Evolutionary conservation across 805 yeast species (phyloP).

Genomic region (Ogataea trehalophila): DNA sequence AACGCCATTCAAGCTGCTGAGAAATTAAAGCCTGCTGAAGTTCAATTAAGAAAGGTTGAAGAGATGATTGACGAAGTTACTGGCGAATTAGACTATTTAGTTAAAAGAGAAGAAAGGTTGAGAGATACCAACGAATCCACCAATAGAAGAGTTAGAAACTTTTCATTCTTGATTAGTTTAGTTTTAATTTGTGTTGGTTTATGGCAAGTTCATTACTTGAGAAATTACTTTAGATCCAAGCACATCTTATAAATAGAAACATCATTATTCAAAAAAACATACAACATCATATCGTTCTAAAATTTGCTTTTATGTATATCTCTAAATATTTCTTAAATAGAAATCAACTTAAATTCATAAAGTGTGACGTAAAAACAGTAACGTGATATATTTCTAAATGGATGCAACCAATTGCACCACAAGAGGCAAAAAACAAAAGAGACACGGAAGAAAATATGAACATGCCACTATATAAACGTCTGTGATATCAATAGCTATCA

Average conservation of each 20-base stretch:
- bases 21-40: slow-evolving; percentile 88
- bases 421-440: no score
- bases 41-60: slow-evolving; percentile 81
- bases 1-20: slow-evolving; percentile 89
- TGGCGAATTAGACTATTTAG: slow-evolving; percentile 76
- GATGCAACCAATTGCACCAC: not conserved
- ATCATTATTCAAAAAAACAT: no score
- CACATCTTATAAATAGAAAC: slow-evolving; percentile 51
- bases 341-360: not conserved
- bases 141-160: slow-evolving; percentile 85
- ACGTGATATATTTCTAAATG: not conserved
- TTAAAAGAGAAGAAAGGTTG: slow-evolving; percentile 81
- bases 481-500: no score
- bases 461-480: no score
- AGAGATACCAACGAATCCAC: slow-evolving; percentile 98
- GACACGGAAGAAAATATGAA: no score
- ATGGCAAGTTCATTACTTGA: slow-evolving; percentile 90
- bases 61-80: slow-evolving; percentile 80
- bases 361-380: not conserved
- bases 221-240: slow-evolving; percentile 86
- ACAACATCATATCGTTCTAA: no score
- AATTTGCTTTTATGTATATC: no score
- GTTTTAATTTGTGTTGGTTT: slow-evolving; percentile 75
- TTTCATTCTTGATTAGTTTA: slow-evolving; percentile 64
- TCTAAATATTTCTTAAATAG: not conserved